phyloP scores from a whole-genome alignment of 2,329 filamentous ascomycete genomes.

The Colletotrichum cordylinicola region DNA sequence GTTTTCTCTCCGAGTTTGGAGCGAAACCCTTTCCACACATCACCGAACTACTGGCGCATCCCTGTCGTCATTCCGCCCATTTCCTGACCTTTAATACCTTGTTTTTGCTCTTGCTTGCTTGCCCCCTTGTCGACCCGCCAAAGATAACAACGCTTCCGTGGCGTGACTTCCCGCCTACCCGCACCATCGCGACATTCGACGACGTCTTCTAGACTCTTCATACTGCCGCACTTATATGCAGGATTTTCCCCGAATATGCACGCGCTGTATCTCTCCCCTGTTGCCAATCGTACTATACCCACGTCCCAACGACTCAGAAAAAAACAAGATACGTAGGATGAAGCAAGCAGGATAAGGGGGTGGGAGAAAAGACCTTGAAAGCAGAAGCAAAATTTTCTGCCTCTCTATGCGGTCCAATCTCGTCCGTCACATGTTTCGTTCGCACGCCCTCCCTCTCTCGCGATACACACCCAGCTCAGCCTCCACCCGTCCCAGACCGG shows the following conservation, averaged over 20 bases:
- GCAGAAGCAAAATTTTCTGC: neutral
- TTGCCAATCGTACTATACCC: neutral
- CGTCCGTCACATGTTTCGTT: neutral
- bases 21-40: neutral
- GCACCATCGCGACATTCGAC: neutral
- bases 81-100: neutral
- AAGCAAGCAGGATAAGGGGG: neutral
- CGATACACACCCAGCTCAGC: neutral
- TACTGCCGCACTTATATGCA: neutral
- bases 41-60: neutral
- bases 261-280: neutral
- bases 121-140: neutral
- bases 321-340: neutral
- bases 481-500: neutral
- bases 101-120: too few relatives aligned
- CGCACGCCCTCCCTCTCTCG: neutral
- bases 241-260: neutral
- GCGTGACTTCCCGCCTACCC: slow-evolving; percentile 3
- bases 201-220: neutral
- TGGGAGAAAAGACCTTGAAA: neutral
- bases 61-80: neutral
- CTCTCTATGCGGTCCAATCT: neutral
- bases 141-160: slow-evolving; percentile 2
- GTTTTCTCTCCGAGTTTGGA: slow-evolving; percentile 11
- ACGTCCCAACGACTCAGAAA: neutral